Percentiles rank a stretch among this genome's conserved stretches.
Evolutionary conservation across 148 eudicot genomes (phyloP).

Genomic region (Rhododendron kiyosumense): DNA sequence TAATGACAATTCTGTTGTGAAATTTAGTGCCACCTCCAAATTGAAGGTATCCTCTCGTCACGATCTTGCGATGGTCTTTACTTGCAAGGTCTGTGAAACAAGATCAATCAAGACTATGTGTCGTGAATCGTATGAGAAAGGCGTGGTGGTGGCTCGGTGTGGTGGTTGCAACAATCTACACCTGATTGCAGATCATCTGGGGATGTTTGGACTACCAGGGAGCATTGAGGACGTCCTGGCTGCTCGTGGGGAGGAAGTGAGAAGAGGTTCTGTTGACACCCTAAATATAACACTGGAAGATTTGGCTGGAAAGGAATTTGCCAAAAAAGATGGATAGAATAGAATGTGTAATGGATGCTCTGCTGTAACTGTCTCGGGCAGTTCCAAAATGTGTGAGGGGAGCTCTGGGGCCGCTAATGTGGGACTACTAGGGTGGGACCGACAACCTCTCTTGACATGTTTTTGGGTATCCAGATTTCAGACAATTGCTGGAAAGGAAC

Average conservation of each 20-base stretch:
- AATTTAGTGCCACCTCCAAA: conserved; percentile 29
- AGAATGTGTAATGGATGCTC: neutral
- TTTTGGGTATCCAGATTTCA: neutral
- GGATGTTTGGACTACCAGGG: conserved; percentile 81
- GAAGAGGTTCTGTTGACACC: conserved; percentile 59
- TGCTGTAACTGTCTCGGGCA: neutral
- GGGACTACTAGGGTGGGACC: neutral
- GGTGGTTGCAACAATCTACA: conserved; percentile 80
- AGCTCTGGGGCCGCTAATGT: neutral
- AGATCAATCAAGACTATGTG: conserved; percentile 72
- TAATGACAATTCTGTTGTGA: conserved; percentile 18
- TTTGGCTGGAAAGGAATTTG: conserved; percentile 58
- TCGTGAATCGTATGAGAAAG: conserved; percentile 82
- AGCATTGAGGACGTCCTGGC: conserved; percentile 74
- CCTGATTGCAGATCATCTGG: conserved; percentile 72
- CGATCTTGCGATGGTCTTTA: conserved; percentile 78
- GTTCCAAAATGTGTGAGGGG: neutral
- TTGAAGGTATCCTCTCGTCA: conserved; percentile 67
- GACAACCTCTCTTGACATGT: neutral
- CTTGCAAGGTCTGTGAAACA: conserved; percentile 82
- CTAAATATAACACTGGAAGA: conserved; percentile 76
- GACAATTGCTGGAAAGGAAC: neutral
- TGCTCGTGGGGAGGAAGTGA: conserved; percentile 73
- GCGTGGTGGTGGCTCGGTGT: conserved; percentile 84
- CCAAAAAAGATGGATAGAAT: conserved; percentile 5